Evolutionary conservation across 2,329 filamentous ascomycete species (phyloP).

Genomic region (Lachnellula cervina): DNA sequence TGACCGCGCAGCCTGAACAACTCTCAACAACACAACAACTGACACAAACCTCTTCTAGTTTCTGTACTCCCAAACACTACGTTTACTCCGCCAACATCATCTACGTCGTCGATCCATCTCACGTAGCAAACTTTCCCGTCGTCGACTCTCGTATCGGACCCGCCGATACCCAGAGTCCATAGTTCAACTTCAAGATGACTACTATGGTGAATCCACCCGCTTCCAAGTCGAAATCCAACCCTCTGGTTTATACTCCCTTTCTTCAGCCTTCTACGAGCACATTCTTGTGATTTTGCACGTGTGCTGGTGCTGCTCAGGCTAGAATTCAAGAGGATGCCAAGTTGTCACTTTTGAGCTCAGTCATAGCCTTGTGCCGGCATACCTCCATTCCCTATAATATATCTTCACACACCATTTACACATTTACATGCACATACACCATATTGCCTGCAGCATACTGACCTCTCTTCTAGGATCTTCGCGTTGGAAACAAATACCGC

Average conservation of each 20-base stretch:
- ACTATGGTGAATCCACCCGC: conserved; percentile 51
- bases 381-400: conserved; percentile 1
- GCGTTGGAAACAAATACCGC: conserved; percentile 99
- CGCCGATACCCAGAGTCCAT: conserved; percentile 32
- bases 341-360: conserved; percentile 10
- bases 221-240: conserved; percentile 34
- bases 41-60: conserved; percentile 16
- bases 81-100: conserved; percentile 3
- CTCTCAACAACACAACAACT: conserved; percentile 11
- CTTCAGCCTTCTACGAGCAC: conserved; percentile 30
- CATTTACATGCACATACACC: neutral
- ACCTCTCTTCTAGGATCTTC: conserved; percentile 69
- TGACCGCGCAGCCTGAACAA: conserved; percentile 13
- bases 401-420: too few relatives aligned
- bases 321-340: conserved; percentile 12
- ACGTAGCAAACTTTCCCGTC: conserved; percentile 4
- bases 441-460: conserved; percentile 15
- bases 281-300: conserved; percentile 24
- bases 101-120: conserved; percentile 16
- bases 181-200: conserved; percentile 47
- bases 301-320: conserved; percentile 19
- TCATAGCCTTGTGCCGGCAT: conserved; percentile 25
- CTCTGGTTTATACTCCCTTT: conserved; percentile 38
- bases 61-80: conserved; percentile 6
- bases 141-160: conserved; percentile 29